These are phyloP conservation scores for Chlorella sp. DNA, from an alignment of 139 green algal species.

Conservation along the genomic window DNA sequence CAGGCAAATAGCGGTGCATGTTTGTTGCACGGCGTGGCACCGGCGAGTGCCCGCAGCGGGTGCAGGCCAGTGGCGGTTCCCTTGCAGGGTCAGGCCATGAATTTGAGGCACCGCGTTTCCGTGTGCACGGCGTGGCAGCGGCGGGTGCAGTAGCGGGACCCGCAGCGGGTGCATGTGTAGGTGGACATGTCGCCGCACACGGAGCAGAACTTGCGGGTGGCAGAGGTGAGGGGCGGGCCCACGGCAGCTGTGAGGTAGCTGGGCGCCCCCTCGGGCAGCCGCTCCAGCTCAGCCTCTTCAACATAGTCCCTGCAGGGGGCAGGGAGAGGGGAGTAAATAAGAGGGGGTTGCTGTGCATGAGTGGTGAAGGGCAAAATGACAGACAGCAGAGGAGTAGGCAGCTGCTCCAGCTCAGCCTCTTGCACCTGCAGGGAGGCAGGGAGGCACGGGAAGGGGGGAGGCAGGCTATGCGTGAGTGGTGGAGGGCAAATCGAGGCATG, in stretches of 20 bases:
- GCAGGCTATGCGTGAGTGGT: no score
- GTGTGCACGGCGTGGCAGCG: constrained; percentile 77
- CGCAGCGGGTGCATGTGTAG: constrained; percentile 87
- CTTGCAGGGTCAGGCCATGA: constrained; percentile 77
- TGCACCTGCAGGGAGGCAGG: no score
- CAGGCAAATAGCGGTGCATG: no score
- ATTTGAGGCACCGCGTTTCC: constrained; percentile 90
- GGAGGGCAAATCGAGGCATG: no score
- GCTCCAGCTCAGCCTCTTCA: constrained; percentile 71
- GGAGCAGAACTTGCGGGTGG: constrained; percentile 76
- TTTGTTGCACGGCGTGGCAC: constrained; percentile 79
- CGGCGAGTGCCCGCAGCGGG: constrained; percentile 76
- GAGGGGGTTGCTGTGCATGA: not conserved
- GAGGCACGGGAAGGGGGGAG: no score
- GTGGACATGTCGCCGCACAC: constrained; percentile 50
- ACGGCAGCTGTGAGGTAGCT: constrained; percentile 75
- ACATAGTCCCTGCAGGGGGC: constrained; percentile 53
- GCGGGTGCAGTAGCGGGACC: constrained; percentile 75
- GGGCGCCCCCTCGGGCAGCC: constrained; percentile 49
- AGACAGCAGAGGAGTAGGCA: not conserved
- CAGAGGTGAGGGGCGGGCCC: constrained; percentile 46
- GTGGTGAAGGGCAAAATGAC: not conserved
- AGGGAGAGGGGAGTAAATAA: not conserved
- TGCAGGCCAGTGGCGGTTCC: no score
- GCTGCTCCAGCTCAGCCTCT: no score